Percentiles rank a stretch among this genome's conserved stretches.
Evolutionary conservation across 2,329 filamentous ascomycete genomes (phyloP).

Genomic region (Curvularia eragrostidis): DNA sequence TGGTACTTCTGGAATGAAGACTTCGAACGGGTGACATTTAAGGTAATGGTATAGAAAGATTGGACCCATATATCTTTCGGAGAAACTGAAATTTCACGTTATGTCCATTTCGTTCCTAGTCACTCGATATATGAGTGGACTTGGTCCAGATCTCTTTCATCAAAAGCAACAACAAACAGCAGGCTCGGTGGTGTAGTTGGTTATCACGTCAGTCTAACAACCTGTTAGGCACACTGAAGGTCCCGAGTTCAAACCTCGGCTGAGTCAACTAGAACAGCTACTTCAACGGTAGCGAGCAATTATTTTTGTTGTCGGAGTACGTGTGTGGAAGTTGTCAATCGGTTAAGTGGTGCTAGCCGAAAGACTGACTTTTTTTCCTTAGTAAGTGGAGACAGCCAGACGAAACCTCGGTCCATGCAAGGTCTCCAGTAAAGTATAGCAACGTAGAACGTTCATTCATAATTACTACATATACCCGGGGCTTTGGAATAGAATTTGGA

Average conservation of each 20-base stretch:
- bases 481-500: neutral
- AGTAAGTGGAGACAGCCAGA: neutral
- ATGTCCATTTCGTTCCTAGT: neutral
- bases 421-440: too few relatives aligned
- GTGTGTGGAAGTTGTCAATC: neutral
- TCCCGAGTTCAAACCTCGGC: slow-evolving; percentile 26
- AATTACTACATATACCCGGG: neutral
- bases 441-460: neutral
- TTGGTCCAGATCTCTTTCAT: neutral
- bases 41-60: too few relatives aligned
- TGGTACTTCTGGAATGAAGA: too few relatives aligned
- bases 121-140: neutral
- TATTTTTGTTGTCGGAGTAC: neutral
- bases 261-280: slow-evolving; percentile 18
- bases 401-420: neutral
- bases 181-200: slow-evolving; percentile 54
- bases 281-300: neutral
- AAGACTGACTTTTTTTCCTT: slow-evolving; percentile 1
- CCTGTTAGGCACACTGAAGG: slow-evolving; percentile 20
- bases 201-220: slow-evolving; percentile 58
- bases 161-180: slow-evolving; percentile 4
- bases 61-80: too few relatives aligned
- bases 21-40: too few relatives aligned
- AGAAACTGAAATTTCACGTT: too few relatives aligned
- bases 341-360: neutral